A percentile compares a stretch with the other conserved stretches of the same genome.
Conservation (phyloP, 164 flowering plant genomes). For the Vitis rotundifolia region DNA sequence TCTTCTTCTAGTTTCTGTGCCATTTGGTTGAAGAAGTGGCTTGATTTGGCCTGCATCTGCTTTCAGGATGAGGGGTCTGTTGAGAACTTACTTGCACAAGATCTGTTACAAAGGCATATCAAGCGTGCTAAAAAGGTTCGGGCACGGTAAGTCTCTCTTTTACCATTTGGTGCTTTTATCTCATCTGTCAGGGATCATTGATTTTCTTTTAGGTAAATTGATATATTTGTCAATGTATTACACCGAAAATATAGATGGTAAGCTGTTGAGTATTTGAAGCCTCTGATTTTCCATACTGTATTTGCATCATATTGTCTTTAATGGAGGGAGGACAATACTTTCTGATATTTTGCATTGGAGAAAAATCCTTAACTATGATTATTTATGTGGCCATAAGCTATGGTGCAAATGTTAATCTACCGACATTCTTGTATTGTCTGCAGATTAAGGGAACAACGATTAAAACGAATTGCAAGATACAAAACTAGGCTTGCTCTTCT, state of each 20-base stretch:
- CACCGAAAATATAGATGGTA: too few relatives aligned
- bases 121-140: slow-evolving; percentile 78
- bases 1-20: too few relatives aligned
- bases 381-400: neutral
- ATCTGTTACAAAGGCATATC: slow-evolving; percentile 67
- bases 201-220: neutral
- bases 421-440: slow-evolving; percentile 1
- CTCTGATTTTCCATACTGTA: too few relatives aligned
- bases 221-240: too few relatives aligned
- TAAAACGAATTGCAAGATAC: slow-evolving; percentile 68
- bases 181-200: neutral
- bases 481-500: slow-evolving; percentile 75
- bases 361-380: neutral
- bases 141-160: slow-evolving; percentile 45
- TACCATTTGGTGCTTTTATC: neutral
- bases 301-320: too few relatives aligned
- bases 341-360: neutral
- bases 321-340: too few relatives aligned
- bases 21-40: neutral
- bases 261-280: too few relatives aligned
- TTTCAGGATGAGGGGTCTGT: slow-evolving; percentile 53
- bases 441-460: slow-evolving; percentile 74
- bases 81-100: slow-evolving; percentile 51
- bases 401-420: neutral
- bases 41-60: slow-evolving; percentile 1